These are phyloP conservation scores for Wickerhamomyces subpelliculosus DNA, from an alignment of 805 yeast genomes.

Conservation along the genomic window DNA sequence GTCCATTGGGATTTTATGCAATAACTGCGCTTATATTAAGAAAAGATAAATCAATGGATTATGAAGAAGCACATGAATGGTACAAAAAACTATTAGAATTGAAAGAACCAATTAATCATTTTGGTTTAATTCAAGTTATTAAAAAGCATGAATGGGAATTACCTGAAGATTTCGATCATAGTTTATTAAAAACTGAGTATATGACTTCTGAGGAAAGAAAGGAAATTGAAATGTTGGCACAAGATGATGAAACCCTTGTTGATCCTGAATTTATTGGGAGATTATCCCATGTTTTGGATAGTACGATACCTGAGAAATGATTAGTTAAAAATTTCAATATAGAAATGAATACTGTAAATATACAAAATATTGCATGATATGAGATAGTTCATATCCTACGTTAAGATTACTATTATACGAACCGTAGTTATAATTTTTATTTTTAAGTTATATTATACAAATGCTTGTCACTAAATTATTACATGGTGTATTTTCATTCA, in stretches of 20 bases:
- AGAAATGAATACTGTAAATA: neutral
- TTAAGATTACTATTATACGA: no score
- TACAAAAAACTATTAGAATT: conserved; percentile 3
- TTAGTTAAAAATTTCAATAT: no score
- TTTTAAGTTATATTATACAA: no score
- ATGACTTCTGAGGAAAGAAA: neutral
- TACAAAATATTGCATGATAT: neutral
- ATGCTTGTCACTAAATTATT: neutral
- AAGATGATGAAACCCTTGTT: conserved; percentile 5
- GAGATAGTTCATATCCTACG: no score
- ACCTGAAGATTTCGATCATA: conserved; percentile 7
- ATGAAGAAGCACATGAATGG: conserved; percentile 6
- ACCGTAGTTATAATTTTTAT: no score
- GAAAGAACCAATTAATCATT: conserved; percentile 3
- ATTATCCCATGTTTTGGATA: neutral
- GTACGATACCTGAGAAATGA: no score
- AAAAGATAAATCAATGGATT: conserved; percentile 2
- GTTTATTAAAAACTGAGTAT: conserved; percentile 1
- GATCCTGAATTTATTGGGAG: neutral
- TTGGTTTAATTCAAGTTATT: conserved; percentile 6
- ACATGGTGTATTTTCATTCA: neutral
- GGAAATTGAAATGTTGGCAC: conserved; percentile 1
- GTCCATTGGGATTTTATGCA: conserved; percentile 3
- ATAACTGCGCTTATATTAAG: conserved; percentile 6
- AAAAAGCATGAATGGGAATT: conserved; percentile 8